Evolutionary conservation across 257 asterid genomes (phyloP), one percentile per base, ranked within the genome.

Genomic region (Gentiana dahurica): DNA sequence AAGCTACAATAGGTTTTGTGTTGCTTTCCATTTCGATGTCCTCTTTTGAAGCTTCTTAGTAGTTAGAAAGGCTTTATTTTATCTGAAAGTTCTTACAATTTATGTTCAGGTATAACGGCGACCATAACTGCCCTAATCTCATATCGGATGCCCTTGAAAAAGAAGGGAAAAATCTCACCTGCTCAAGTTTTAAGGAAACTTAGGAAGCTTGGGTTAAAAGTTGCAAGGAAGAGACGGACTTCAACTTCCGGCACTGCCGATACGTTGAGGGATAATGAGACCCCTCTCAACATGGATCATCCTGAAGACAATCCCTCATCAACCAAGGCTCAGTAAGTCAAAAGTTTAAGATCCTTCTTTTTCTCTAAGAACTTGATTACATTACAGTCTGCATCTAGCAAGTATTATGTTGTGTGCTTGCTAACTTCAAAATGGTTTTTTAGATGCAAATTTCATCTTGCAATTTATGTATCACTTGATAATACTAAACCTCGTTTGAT

Each of bases 291-390:
- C 71, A 65, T 46, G 53, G 65, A 69, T 48, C 48, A 12, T 38
- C 35, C 63, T 12, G 77, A 73, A 63, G 78, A 69, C 59, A 71
- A 60, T 61, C 69, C 75, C 59, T 67, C 82, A 45, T 53, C 47
- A 59, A 73, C 77, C 68, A 79, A 75, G 71, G 81, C 83, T 49
- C 66, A 63, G 97, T 89, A 78, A 71, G 95, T 79, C 51, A 65
- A n/a, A 62, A 61, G 64, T 45, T 58, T 65, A 52, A 61, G 53
- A 46, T 9, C 41, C 34, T 47, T 55, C 35, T 34, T 34, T 49
- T 36, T 34, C 38, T 7, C 34, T 53, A 33, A 41, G 9, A 41
- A 41, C 6, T 2, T 41, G 10, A 41, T 41, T 41, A 7, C 9
- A 41, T 41, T 41, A 41, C 0, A 39, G 46, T 41, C 10, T 41